Conservation (phyloP, 176 grass and related monocot genomes). For the Stipa capillata region DNA sequence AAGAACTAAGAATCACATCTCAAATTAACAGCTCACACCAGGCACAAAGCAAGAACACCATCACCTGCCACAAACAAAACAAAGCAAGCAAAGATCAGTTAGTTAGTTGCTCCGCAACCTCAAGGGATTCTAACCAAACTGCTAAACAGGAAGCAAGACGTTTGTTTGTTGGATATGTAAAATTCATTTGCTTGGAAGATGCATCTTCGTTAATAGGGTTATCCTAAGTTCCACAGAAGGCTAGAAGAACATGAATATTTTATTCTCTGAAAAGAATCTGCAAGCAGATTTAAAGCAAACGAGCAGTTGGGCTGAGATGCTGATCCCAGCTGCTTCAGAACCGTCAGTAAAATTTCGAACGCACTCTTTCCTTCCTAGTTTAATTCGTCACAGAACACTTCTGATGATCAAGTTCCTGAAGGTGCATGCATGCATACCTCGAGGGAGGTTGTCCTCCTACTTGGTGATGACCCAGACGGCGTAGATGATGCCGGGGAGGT, state of each 20-base stretch:
- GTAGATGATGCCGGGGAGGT: slow-evolving; percentile 88
- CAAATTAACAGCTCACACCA: background rate
- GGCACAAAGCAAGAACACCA: background rate
- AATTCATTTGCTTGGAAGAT: background rate
- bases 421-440: background rate
- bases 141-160: background rate
- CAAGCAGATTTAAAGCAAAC: no score
- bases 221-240: background rate
- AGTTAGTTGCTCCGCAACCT: background rate
- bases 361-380: no score
- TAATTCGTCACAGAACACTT: no score
- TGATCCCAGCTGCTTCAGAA: background rate
- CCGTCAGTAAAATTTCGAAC: background rate
- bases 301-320: background rate
- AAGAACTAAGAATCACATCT: background rate
- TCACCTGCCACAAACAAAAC: slow-evolving; percentile 1
- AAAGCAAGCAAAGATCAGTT: background rate
- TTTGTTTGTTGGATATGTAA: background rate
- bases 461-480: slow-evolving; percentile 75
- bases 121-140: background rate
- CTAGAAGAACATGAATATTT: background rate
- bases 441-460: slow-evolving; percentile 24
- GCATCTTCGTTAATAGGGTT: background rate
- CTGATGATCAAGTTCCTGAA: background rate
- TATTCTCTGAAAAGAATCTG: no score